Conservation (phyloP, 805 yeast species). For the Saccharomycopsis synnaedendra region DNA sequence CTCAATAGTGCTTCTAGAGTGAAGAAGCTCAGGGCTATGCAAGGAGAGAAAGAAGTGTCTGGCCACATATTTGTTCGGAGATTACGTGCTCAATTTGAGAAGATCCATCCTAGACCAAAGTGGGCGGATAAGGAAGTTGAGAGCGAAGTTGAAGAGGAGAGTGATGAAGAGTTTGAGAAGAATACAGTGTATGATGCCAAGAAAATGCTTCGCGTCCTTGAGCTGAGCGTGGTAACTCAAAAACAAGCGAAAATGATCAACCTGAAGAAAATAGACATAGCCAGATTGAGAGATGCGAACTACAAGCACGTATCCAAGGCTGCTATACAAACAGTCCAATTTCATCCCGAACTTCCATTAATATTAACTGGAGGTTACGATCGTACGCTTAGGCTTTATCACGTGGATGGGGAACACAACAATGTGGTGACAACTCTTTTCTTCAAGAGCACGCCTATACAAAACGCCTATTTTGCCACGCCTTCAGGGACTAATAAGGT, state of each 20-base stretch:
- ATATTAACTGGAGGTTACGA: constrained; percentile 90
- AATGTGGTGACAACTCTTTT: constrained; percentile 74
- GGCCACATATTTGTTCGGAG: constrained; percentile 55
- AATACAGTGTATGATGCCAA: constrained; percentile 21
- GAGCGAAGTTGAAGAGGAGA: constrained; percentile 12
- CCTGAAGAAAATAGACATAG: constrained; percentile 57
- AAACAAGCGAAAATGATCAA: constrained; percentile 49
- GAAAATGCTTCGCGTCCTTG: constrained; percentile 25
- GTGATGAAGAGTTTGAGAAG: constrained; percentile 20
- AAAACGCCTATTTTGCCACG: constrained; percentile 48
- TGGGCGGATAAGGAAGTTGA: constrained; percentile 46
- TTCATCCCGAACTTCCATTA: constrained; percentile 68
- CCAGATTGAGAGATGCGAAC: constrained; percentile 84
- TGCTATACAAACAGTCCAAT: constrained; percentile 75
- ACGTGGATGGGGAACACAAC: constrained; percentile 80
- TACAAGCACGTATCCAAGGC: constrained; percentile 54
- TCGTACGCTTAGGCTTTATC: constrained; percentile 73
- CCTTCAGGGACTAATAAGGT: constrained; percentile 39
- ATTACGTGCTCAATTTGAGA: constrained; percentile 59
- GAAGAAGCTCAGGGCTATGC: constrained; percentile 59
- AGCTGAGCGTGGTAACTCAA: constrained; percentile 16
- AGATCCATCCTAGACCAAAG: constrained; percentile 70
- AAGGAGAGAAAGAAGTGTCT: constrained; percentile 37
- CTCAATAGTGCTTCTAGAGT: constrained; percentile 46
- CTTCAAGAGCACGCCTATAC: constrained; percentile 69